phyloP scores from a whole-genome alignment of 768 basidiomycete genomes.

The Kwoniella mangroviensis region DNA sequence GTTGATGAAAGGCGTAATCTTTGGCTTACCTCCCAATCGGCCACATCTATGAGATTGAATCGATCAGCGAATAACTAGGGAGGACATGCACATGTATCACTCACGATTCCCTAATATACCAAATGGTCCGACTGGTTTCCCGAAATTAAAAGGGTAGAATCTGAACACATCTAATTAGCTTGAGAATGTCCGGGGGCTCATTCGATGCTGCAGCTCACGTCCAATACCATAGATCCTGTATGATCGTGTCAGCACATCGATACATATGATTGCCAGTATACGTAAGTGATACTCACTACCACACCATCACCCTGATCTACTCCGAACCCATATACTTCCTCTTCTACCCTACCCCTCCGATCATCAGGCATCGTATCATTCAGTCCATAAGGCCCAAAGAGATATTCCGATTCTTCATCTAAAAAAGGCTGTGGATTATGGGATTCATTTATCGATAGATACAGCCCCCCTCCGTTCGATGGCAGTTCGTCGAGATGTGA shows the following conservation, averaged over 20 bases:
- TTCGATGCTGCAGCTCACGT: slow-evolving; percentile 24
- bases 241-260: not conserved
- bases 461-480: slow-evolving; percentile 13
- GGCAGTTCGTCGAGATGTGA: slow-evolving; percentile 33
- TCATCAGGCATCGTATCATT: slow-evolving; percentile 15
- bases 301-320: slow-evolving; percentile 43
- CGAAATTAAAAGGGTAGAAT: slow-evolving; percentile 52
- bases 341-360: slow-evolving; percentile 29
- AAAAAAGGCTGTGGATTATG: slow-evolving; percentile 47
- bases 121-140: slow-evolving; percentile 43
- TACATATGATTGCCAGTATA: no score
- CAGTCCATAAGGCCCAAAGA: slow-evolving; percentile 35
- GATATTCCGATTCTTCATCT: slow-evolving; percentile 33
- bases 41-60: slow-evolving; percentile 28
- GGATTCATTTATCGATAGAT: slow-evolving; percentile 32
- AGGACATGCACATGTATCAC: slow-evolving; percentile 15
- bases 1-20: no score
- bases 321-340: slow-evolving; percentile 50
- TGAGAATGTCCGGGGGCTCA: not conserved
- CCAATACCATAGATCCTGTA: slow-evolving; percentile 53
- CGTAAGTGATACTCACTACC: slow-evolving; percentile 31
- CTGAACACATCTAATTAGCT: slow-evolving; percentile 6
- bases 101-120: slow-evolving; percentile 51
- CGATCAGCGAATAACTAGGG: not conserved
- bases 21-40: slow-evolving; percentile 46